Conservation (phyloP, 2,329 filamentous ascomycete species). For the Clarireedia paspali region DNA sequence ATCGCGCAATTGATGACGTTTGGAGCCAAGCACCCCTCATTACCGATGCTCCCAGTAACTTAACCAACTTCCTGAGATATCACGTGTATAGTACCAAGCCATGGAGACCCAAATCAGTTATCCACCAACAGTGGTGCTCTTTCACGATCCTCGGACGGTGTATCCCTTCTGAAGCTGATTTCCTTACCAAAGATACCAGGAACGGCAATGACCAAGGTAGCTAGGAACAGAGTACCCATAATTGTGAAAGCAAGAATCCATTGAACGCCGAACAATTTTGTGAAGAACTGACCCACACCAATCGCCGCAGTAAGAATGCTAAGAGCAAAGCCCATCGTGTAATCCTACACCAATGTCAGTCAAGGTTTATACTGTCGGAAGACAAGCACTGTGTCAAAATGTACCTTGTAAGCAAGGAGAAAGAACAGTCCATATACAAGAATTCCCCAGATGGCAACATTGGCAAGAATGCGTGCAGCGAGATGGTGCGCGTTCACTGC, state of each 20-base stretch:
- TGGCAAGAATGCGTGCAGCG: conserved; percentile 71
- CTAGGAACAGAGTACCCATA: conserved; percentile 65
- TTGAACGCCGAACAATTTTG: conserved; percentile 69
- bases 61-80: neutral
- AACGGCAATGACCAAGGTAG: conserved; percentile 56
- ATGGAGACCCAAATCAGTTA: conserved; percentile 13
- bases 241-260: conserved; percentile 91
- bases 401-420: conserved; percentile 62
- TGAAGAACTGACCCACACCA: conserved; percentile 68
- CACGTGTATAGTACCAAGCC: neutral
- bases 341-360: conserved; percentile 39
- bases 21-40: neutral
- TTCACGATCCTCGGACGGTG: conserved; percentile 39
- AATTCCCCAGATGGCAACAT: conserved; percentile 82
- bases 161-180: conserved; percentile 39
- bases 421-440: conserved; percentile 71
- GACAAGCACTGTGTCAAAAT: conserved; percentile 6
- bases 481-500: conserved; percentile 63
- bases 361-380: too few species aligned
- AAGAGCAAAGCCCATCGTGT: conserved; percentile 73
- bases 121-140: conserved; percentile 55
- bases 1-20: neutral
- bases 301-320: conserved; percentile 67
- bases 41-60: too few species aligned
- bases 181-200: conserved; percentile 56